phyloP scores from a whole-genome alignment of 805 yeast species.

The Candida pseudoglaebosa region DNA sequence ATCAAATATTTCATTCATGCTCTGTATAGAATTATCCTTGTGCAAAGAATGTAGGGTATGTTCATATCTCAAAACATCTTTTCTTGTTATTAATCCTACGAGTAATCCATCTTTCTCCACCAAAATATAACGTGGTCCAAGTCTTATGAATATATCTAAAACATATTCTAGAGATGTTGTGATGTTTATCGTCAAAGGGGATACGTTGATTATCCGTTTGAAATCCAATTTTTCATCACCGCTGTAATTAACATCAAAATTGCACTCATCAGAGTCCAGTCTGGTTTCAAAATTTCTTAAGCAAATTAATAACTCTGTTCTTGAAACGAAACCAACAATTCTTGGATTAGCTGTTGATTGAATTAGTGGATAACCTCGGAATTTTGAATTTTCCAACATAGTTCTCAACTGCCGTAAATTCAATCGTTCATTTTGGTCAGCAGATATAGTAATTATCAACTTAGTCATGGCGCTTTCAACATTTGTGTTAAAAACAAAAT shows the following conservation, averaged over 20 bases:
- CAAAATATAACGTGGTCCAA: conserved; percentile 76
- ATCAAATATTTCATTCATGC: conserved; percentile 21
- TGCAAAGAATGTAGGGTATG: conserved; percentile 27
- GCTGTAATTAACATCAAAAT: conserved; percentile 7
- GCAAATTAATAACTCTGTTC: conserved; percentile 35
- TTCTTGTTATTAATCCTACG: conserved; percentile 77
- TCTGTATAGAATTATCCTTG: conserved; percentile 10
- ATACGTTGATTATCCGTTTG: conserved; percentile 38
- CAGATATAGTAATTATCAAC: conserved; percentile 34
- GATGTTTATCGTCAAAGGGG: conserved; percentile 60
- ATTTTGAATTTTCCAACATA: conserved; percentile 29
- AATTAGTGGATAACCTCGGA: conserved; percentile 55
- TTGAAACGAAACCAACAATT: conserved; percentile 44
- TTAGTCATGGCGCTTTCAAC: conserved; percentile 61
- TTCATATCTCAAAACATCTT: conserved; percentile 73
- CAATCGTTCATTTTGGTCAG: conserved; percentile 22
- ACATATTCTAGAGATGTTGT: conserved; percentile 56
- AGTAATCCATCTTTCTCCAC: conserved; percentile 56
- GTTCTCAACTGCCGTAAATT: conserved; percentile 28
- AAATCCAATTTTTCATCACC: conserved; percentile 13
- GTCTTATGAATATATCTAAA: conserved; percentile 63
- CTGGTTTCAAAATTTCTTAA: conserved; percentile 18
- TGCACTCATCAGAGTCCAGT: conserved; percentile 8
- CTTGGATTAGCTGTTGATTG: conserved; percentile 31
- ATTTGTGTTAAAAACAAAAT: conserved; percentile 44